Conservation (phyloP, 164 flowering plant genomes). For the Hamamelis virginiana region DNA sequence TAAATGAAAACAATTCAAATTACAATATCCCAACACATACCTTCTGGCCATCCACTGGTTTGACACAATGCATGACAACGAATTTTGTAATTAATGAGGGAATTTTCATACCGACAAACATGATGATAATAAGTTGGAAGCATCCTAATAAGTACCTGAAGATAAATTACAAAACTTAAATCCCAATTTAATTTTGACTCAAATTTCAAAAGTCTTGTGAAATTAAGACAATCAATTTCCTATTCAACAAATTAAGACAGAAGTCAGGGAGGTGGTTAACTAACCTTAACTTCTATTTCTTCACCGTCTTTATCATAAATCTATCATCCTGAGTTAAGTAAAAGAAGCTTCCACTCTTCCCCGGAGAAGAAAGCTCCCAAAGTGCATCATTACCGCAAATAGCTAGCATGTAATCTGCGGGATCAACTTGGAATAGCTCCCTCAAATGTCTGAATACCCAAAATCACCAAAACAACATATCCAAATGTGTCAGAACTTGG, state of each 20-base stretch:
- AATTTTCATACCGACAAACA: constrained; percentile 58
- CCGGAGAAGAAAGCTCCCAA: constrained; percentile 78
- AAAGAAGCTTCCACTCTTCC: too few species aligned
- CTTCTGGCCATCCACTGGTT: constrained; percentile 75
- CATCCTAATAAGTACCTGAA: constrained; percentile 74
- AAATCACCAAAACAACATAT: neutral
- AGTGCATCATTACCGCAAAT: constrained; percentile 80
- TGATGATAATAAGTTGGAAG: constrained; percentile 70
- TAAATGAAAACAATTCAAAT: neutral
- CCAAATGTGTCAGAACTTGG: neutral
- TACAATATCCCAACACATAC: constrained; percentile 21
- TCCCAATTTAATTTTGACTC: neutral
- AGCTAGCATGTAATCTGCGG: constrained; percentile 78
- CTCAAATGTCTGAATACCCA: constrained; percentile 65
- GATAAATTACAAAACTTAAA: constrained; percentile 6
- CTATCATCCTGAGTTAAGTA: constrained; percentile 81
- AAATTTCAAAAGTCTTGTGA: neutral
- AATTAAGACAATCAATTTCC: neutral
- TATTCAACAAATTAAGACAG: neutral
- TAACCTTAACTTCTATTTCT: constrained; percentile 74
- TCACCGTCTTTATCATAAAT: constrained; percentile 83
- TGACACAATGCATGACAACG: constrained; percentile 77
- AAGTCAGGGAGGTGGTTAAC: constrained; percentile 24
- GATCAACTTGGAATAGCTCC: too few species aligned
- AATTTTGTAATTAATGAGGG: constrained; percentile 74